A percentile compares a stretch with the other conserved stretches of the same genome.
These are phyloP conservation scores for Eucalyptus rudis DNA, from an alignment of 345 rosid genomes.

Conservation along the genomic window DNA sequence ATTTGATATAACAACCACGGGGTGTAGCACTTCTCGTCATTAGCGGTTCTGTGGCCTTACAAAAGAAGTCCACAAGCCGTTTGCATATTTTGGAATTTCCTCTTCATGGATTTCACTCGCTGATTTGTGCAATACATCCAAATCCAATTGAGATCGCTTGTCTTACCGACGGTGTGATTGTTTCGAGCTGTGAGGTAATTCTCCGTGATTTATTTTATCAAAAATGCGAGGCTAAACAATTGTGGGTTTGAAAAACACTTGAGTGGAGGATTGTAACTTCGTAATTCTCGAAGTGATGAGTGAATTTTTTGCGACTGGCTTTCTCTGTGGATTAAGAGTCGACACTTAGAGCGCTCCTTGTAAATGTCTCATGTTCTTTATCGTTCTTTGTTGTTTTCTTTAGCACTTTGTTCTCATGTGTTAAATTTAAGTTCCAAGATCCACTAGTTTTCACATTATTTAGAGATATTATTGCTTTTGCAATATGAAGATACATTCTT, in stretches of 20 bases:
- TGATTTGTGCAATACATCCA: not conserved
- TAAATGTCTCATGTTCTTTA: not conserved
- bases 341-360: rapidly evolving
- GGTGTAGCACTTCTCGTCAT: not conserved
- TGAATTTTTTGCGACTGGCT: rapidly evolving
- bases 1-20: not conserved
- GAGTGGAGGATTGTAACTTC: not conserved
- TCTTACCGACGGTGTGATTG: not conserved
- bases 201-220: not conserved
- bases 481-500: not conserved
- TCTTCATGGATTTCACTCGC: not conserved
- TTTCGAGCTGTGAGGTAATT: not conserved
- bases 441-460: not conserved
- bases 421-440: not conserved
- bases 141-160: not conserved
- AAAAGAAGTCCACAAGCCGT: not conserved
- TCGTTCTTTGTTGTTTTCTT: no score
- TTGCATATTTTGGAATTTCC: not conserved
- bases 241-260: not conserved
- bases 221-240: not conserved
- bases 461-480: not conserved
- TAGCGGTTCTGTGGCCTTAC: not conserved
- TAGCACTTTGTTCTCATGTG: not conserved
- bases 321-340: not conserved
- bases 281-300: not conserved